Evolutionary conservation across 768 basidiomycete genomes (phyloP), one percentile per base, ranked within the genome.

Genomic region (Lentinus brumalis): DNA sequence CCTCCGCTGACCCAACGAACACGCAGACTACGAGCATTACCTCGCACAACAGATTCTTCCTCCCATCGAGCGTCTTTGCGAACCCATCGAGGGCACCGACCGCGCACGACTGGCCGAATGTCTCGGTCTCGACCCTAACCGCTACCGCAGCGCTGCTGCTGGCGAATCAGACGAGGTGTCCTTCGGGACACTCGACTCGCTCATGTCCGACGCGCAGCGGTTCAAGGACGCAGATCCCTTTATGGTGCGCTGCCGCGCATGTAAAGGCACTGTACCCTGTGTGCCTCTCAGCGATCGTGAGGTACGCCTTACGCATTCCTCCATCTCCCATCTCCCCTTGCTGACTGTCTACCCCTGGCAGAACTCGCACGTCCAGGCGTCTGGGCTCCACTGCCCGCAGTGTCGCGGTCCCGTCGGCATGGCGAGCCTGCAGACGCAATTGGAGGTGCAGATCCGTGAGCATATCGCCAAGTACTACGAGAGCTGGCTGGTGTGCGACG

Each of bases 51-150:
- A 99, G 75, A 85, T 99, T 35, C 77, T 99, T 3, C 97, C 97
- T 4, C 96, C 97, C 0, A 88, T 98, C 58, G 92, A 97, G 70
- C 88, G 97, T 65, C 76, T 99, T 51, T 99, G 97, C 71, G 97
- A 97, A 45, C 89, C 92, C 1, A 98, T 99, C 47, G 94, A 97
- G 67, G 96, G 96, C 7, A 98, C 96, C 0, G 96, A 98, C 67
- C 84, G 92, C 30, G 79, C 95, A 7, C 84, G 96, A 39, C 77
- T 99, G 21, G 97, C 97, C 0, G 96, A 98, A 77, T 98, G 94
- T 72, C 85, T 99, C 6, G 88, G 89, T 15, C 75, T 86, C 59
- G 83, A 86, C 70, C 83, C 90, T n/a, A 72, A 74, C 15, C 81
- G 84, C 21, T 89, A 83, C 66, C 80, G 76, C 57, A 68, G 55